Evolutionary conservation across 2,329 filamentous ascomycete species (phyloP), one percentile per base, ranked within the genome.

Genomic region (Verticillium nubilum): DNA sequence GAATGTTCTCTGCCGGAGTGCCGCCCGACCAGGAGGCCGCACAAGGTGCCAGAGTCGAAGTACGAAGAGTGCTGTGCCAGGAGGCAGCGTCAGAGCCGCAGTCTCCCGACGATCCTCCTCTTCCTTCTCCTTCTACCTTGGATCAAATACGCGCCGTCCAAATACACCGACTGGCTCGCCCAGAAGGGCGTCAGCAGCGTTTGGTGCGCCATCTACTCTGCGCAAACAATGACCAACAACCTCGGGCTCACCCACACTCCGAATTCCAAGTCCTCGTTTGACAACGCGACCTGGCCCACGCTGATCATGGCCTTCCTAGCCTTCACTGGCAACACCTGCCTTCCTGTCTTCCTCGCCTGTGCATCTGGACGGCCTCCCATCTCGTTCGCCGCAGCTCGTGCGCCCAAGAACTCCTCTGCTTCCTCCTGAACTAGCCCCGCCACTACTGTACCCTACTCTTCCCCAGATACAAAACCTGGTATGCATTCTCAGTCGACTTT

Each of bases 371-470:
- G 9, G 76, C 81, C 65, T 81, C 74, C 54, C 83, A 79, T 63
- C 58, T 79, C 2, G 67, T 75, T 1, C 78, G 80, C 0, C 67
- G 73, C 4, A 59, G 71, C 56, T 67, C 74, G 0, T 65, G 69
- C 0, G 77, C 75, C 55, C 70, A 72, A 2, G 77, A 80, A 31
- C 69, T 81, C 0, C 70, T 87, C 0, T 70, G 74, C 1, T 88
- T 87, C 63, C 73, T 88, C 0, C 78, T 89, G 10, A 79, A 87
- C 56, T 83, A 89, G 67, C 86, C 85, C 0, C 78, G 85, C 53
- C 75, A 86, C 9, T 87, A 84, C 64, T 88, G 85, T 65, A 87
- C 83, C 3, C 78, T 85, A 4, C 76, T 88, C 4, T 88, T 88
- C 64, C 85, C 84, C 0, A 76, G 78, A 31, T 71, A 73, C 23